Evolutionary conservation across 257 asterid species (phyloP).

Genomic region (Linaria vulgaris): DNA sequence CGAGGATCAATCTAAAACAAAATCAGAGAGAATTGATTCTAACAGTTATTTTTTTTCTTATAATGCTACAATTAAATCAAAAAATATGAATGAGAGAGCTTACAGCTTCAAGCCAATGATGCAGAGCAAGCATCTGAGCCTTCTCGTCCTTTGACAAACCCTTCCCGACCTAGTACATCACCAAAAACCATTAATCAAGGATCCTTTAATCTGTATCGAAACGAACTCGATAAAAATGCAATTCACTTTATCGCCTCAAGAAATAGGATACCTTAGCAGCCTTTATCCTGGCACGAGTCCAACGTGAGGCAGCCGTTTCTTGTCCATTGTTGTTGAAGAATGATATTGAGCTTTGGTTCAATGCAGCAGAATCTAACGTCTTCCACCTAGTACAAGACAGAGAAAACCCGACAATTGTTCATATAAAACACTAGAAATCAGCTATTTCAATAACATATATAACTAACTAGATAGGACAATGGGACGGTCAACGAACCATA

Average conservation of each 20-base stretch:
- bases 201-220: no score
- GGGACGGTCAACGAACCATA: conserved; percentile 13
- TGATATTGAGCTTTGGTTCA: conserved; percentile 54
- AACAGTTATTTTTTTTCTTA: no score
- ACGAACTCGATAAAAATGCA: background rate
- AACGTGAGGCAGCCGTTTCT: conserved; percentile 55
- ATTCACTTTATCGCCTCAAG: background rate
- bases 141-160: conserved; percentile 64
- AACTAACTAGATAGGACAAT: no score
- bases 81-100: conserved; percentile 12
- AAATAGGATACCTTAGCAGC: conserved; percentile 6
- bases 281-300: conserved; percentile 64
- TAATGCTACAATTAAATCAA: no score
- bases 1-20: conserved; percentile 68
- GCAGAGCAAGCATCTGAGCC: conserved; percentile 70
- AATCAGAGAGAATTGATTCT: no score
- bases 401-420: no score
- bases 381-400: conserved; percentile 40
- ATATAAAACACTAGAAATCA: no score
- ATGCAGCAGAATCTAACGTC: conserved; percentile 49
- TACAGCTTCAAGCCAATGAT: conserved; percentile 84
- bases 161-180: conserved; percentile 59
- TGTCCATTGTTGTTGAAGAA: conserved; percentile 49
- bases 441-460: no score
- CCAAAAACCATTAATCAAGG: background rate